Evolutionary conservation across 768 basidiomycete species (phyloP), one percentile per base, ranked within the genome.

Genomic region (Omphalotus guepiniiformis): DNA sequence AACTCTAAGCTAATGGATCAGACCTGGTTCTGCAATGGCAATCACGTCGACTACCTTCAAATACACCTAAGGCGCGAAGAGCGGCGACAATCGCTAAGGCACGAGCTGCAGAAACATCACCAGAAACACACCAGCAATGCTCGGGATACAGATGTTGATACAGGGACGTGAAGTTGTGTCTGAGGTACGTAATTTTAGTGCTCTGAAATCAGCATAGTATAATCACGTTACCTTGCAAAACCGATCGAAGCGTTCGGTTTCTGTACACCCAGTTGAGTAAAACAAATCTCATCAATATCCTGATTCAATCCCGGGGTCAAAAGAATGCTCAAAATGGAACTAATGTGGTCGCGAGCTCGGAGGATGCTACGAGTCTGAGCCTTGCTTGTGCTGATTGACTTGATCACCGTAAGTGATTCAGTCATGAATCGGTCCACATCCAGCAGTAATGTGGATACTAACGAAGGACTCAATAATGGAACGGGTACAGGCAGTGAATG

Each of bases 71-170:
- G 1, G 80, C 76, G 34, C 85, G 80, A 5, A 95, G 73, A 13
- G 88, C 61, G 4, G 82, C 72, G 3, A 83, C 64, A 37, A 95
- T 79, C 0, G 78, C 75, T 4, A 94, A 60, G 4, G 84, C 77
- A 12, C 87, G 75, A 2, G 79, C 72, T 0, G 92, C 88, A 2
- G 93, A 86, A 1, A 79, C 75, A 27, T 76, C 67, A 0, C 76
- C 67, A 0, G 92, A 93, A 16, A 90, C 64, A n/a, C 74, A 78
- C 93, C 94, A 96, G 0, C 68, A 61, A 29, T 76, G 75, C 22
- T 57, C 62, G 4, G 77, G 53, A 27, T 55, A 52, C 4, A 60
- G 56, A 3, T 57, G 61, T 0, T 62, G 58, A 54, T 77, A 79
- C 29, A 81, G 41, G 0, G 73, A 71, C 16, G 70, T 67, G 19